Base-by-base conservation (phyloP, 768 basidiomycete genomes). In the Lactarius hengduanensis region DNA sequence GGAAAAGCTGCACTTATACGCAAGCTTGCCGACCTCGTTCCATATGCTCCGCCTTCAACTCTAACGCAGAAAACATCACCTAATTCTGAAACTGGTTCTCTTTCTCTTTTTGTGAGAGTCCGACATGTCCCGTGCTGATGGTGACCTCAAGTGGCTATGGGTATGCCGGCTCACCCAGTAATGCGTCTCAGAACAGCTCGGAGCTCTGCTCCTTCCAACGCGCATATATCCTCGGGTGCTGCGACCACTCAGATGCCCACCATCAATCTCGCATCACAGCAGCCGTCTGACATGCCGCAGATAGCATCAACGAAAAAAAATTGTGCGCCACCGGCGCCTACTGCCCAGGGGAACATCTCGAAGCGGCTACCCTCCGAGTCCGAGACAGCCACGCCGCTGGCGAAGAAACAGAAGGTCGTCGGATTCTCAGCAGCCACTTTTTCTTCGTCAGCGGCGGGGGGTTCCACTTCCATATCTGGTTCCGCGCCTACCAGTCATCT, bases 1-100 rank as follows among this genome's bases (percentile, higher is more conserved):
- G 73, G 75, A 47, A 91, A 91, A 74, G 76, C 78, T 60, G 82
- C 78, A 1, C 78, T 91, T 43, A 74, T 91, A 34, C 78, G 80
- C 66, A 88, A 81, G 72, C 73, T 85, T 34, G 59, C 43, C 4
- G 72, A 59, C 59, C 43, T 47, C 56, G 59, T 50, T 1, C 7
- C 65, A 34, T 58, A 41, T 53, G 64, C 61, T 34, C 57, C 22
- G 7, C 9, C 41, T 28, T 2, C 28, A 16, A 61, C 56, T 18
- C 57, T 56, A 26, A 47, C 47, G 16, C 45, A 34, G 16, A 66
- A n/a, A 18, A 26, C 43, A 9, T 47, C 3, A 43, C n/a, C 22
- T 40, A 36, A 41, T 10, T n/a, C 30, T 28, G 34, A 59, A 28
- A 9, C 22, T 16, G 28, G 36, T 36, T 2, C 38, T 32, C 18